Evolutionary conservation across 257 asterid species (phyloP).

Genomic region (Rubia yunnanensis): DNA sequence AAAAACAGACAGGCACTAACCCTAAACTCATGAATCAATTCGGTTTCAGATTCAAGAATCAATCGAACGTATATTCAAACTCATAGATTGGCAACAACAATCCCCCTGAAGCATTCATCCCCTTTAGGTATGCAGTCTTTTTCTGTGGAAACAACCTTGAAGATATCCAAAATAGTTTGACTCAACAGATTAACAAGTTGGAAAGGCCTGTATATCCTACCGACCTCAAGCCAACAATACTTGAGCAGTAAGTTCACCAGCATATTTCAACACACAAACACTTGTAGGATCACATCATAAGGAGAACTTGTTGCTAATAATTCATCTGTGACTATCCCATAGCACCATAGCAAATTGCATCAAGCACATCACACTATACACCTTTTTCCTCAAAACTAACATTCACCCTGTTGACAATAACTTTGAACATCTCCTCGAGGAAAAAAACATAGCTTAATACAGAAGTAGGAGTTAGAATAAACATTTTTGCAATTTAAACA

Average conservation of each 20-base stretch:
- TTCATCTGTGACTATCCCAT: not conserved
- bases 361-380: not conserved
- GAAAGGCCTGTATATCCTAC: not conserved
- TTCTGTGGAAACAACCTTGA: not conserved
- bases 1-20: not conserved
- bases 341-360: not conserved
- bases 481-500: not conserved
- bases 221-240: not conserved
- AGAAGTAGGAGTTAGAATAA: not conserved
- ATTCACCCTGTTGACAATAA: not conserved
- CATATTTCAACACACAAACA: not conserved
- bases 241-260: not conserved
- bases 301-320: not conserved
- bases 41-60: not conserved
- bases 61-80: not conserved
- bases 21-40: not conserved
- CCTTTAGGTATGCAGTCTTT: not conserved
- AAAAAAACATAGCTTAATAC: not conserved
- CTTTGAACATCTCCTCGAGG: not conserved
- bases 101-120: not conserved
- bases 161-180: not conserved
- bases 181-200: not conserved
- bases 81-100: not conserved
- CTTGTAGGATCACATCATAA: not conserved
- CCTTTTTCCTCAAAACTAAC: not conserved